Evolutionary conservation across 805 yeast genomes (phyloP), one percentile per base, ranked within the genome.

Genomic region (Metschnikowia koreensis): DNA sequence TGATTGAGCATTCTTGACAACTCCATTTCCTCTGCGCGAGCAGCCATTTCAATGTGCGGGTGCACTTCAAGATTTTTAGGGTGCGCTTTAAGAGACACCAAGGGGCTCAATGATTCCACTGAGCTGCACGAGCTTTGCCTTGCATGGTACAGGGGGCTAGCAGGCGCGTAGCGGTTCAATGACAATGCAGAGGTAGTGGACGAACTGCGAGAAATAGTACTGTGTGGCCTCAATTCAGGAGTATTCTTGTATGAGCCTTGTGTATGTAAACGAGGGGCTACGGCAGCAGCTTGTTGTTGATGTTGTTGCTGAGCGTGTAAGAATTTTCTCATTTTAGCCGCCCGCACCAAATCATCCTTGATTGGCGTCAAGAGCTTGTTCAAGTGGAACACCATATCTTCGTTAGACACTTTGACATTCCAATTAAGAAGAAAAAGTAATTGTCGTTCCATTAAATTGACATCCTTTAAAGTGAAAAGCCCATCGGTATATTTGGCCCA

Each of bases 401-500:
- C 67, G 57, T 69, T 75, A 46, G 68, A 63, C 39, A 81, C 76
- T 51, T 73, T 68, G 55, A 86, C 71, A 65, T 87, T 86, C 91
- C 92, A 87, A 67, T 86, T 79, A 64, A 87, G 70, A 46, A 87
- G 72, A 62, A 76, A 81, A 47, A 87, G 73, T 53, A 87, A 71
- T 67, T 87, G 93, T 64, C 89, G 80, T 69, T 87, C 96, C 91
- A 87, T 87, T 55, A 86, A 73, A 66, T 86, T 87, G 57, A 87
- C 82, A 65, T 87, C 96, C 56, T 82, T 82, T 50, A 77, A 68
- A 44, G 76, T 71, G 69, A 87, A 86, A 40, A 87, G 73, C 1
- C 89, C 90, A 61, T 87, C 91, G 6, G 93, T 84, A 68, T 85
- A 85, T 59, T 78, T 80, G 39, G 89, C 83, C 96, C 96, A 87